Evolutionary conservation across 1,284 basidiomycete genomes (phyloP).

Genomic region (Boletus semigastroideus): DNA sequence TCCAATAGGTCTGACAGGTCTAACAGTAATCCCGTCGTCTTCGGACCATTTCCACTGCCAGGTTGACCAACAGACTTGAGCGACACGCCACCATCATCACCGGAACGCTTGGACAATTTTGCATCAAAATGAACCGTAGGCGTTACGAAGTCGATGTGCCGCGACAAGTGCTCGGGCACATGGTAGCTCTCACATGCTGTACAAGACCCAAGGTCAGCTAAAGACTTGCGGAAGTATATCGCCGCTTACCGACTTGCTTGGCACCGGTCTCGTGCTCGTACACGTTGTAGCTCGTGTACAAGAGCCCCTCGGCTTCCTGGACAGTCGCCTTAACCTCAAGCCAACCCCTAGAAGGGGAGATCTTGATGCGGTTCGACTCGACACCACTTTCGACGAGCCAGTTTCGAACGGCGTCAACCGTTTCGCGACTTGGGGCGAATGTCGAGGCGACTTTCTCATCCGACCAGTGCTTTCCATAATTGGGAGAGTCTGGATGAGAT

Average conservation of each 20-base stretch:
- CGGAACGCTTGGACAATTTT: constrained; percentile 24
- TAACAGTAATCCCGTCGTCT: constrained; percentile 21
- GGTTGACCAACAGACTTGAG: constrained; percentile 32
- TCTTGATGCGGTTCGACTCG: constrained; percentile 31
- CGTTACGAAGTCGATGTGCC: constrained; percentile 47
- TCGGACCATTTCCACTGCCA: constrained; percentile 32
- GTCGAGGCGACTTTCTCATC: constrained; percentile 38
- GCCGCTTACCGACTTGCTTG: constrained; percentile 30
- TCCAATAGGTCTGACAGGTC: constrained; percentile 14
- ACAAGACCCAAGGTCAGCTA: not conserved
- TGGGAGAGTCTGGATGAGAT: constrained; percentile 43
- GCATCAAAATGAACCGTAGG: constrained; percentile 46
- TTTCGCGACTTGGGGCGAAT: constrained; percentile 41
- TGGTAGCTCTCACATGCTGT: constrained; percentile 48
- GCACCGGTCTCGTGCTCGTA: constrained; percentile 40
- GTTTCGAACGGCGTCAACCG: constrained; percentile 37
- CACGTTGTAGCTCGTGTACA: constrained; percentile 43
- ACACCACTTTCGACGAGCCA: constrained; percentile 44
- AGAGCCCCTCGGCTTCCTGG: constrained; percentile 43
- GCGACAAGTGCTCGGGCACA: constrained; percentile 39
- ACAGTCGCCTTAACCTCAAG: constrained; percentile 42
- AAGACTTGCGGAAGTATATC: not conserved
- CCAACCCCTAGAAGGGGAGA: constrained; percentile 40
- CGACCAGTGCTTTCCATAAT: constrained; percentile 51
- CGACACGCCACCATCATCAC: rapidly evolving